Evolutionary conservation across 2,329 filamentous ascomycete species (phyloP), one percentile per base, ranked within the genome.

Genomic region (Clarireedia hainanense): DNA sequence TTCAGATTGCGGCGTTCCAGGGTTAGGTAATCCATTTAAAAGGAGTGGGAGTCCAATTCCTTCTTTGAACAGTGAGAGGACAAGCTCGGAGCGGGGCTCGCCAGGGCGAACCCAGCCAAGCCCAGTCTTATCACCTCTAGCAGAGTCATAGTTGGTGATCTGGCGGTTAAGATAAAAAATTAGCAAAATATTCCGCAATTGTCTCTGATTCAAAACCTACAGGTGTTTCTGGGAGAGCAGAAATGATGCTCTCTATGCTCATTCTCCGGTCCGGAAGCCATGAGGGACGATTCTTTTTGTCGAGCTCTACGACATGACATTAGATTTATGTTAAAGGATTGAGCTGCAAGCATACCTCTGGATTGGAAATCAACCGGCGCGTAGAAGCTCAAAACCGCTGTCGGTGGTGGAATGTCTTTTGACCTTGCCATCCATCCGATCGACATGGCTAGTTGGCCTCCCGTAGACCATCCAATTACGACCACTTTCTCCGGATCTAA

Each of bases 391-490:
- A 80, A 62, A 2, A 76, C 70, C 0, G 73, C 76, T 0, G 69
- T 58, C 0, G 77, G 77, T 0, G 75, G 67, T 4, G 12, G 24
- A 0, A 78, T 37, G 0, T 68, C 70, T 1, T 46, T 20, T 12
- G 56, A 14, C 0, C 45, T 30, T 0, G 69, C 57, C 0, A 73
- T 78, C 65, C 67, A 79, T 0, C 57, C 73, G 0, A 75, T 60
- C 0, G 72, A 67, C 68, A 79, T 69, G 1, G 77, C 77, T 0
- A 80, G 65, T 3, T 69, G 65, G 0, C 75, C 78, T 0, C 77
- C 78, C 0, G 72, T 69, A 0, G 77, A 80, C 76, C 76, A 80
- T 0, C 77, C 76, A 0, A 79, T 63, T 1, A 63, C 70, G 0
- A 74, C 72, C 0, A 77, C 65, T 1, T 60, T 65, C 1, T 12